Evolutionary conservation across 2,329 filamentous ascomycete genomes (phyloP).

Genomic region (Decorospora gaudefroyi): DNA sequence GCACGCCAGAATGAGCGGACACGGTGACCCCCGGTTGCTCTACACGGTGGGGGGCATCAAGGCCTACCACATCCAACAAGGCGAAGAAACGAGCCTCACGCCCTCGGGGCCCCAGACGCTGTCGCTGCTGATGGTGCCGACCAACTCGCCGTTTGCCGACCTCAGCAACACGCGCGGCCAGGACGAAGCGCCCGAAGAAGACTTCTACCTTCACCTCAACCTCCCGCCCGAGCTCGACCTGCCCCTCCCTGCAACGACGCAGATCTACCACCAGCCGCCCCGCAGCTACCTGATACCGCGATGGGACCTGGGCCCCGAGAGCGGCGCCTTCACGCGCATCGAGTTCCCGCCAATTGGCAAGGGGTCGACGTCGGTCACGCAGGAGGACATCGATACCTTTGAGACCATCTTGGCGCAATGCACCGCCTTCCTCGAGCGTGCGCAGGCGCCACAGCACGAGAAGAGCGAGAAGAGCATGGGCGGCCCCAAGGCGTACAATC

Average conservation of each 20-base stretch:
- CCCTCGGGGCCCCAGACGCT: constrained; percentile 86
- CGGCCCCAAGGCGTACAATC: constrained; percentile 67
- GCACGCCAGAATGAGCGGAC: constrained; percentile 51
- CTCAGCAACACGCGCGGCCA: constrained; percentile 61
- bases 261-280: constrained; percentile 95
- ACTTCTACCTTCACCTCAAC: constrained; percentile 96
- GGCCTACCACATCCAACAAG: constrained; percentile 88
- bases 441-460: constrained; percentile 61
- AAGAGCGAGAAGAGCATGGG: constrained; percentile 41
- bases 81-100: constrained; percentile 80
- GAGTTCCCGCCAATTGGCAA: constrained; percentile 79
- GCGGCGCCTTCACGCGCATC: constrained; percentile 88
- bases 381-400: constrained; percentile 94
- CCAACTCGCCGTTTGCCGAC: constrained; percentile 69
- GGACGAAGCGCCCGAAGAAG: constrained; percentile 63
- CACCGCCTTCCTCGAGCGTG: constrained; percentile 89
- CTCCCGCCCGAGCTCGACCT: constrained; percentile 93
- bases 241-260: constrained; percentile 89
- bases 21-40: constrained; percentile 61
- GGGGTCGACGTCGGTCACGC: constrained; percentile 66
- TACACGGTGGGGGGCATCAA: constrained; percentile 77
- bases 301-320: constrained; percentile 88
- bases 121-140: constrained; percentile 94
- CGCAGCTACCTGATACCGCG: constrained; percentile 91
- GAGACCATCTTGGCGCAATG: constrained; percentile 98